Evolutionary conservation across 2,329 filamentous ascomycete genomes (phyloP), one percentile per base, ranked within the genome.

Genomic region (Colletotrichum sidae): DNA sequence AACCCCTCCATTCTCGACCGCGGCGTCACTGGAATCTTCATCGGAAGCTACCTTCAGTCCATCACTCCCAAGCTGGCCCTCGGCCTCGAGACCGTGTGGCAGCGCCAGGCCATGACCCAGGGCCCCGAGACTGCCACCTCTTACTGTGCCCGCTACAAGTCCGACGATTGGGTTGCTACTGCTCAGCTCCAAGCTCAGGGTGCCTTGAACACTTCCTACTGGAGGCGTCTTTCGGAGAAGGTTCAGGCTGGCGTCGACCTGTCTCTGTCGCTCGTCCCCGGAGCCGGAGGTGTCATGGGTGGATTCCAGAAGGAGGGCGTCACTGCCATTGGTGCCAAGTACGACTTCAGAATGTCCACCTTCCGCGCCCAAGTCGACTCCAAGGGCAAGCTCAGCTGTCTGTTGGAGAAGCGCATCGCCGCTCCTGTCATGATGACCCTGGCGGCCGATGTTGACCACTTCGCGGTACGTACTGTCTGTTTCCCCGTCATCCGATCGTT

Each of bases 331-430:
- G 96, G 95, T 74, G 93, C 94, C 77, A 99, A 99, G 83, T 99
- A 99, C 82, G 95, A 97, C 79, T 99, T 99, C 88, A 89, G 93
- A 76, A 92, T 94, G 82, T 96, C 93, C 60, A 96, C 93, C 55
- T 97, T 97, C 89, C 90, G 95, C 70, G 96, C 95, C 49, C 96
- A 99, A 83, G 87, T 98, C 72, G 96, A 99, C 82, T 96, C 94
- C 74, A 90, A 93, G 77, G 96, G 96, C 78, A 97, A 97, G 84
- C 86, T 99, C 67, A 93, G 92, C 80, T 96, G 93, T 77, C 82
- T 97, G 74, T 83, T 98, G 71, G 96, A 99, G 86, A 98, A 97
- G 89, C 91, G 94, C 75, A 92, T 99, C 74, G 94, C 94, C 37
- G 93, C 94, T 69, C 92, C 94, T 35, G 94, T 99, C 65, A 92